Evolutionary conservation across 2,329 filamentous ascomycete genomes (phyloP), one percentile per base, ranked within the genome.

Genomic region (Mycosphaerella sp.): DNA sequence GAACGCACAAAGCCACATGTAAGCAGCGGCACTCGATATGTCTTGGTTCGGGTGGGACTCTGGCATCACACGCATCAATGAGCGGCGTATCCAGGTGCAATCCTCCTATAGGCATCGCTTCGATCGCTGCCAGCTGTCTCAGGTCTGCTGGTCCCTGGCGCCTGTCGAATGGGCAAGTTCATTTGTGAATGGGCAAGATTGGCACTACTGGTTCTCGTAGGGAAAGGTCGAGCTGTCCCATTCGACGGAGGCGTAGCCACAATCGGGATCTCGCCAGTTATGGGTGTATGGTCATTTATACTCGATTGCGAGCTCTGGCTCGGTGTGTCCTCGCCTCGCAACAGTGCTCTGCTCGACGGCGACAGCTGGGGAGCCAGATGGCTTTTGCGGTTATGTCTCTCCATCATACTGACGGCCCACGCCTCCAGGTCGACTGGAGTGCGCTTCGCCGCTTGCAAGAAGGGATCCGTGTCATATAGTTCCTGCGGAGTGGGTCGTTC

Each of bases 321-420:
- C 21, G 64, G 61, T 23, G 59, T 64, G 14, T 68, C 64, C 21
- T 68, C 65, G 34, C 66, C 76, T 55, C 85, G 82, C 45, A 90
- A 79, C 34, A 92, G 79, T 9, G 89, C 86, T 67, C 88, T 84
- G 1, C 87, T 89, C 7, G 87, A 82, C 1, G 90, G 89, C 9
- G 86, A 88, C 41, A 87, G 77, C 65, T 87, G 85, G 34, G 90
- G 89, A 12, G 85, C 87, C 38, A 96, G 80, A 69, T 96, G 92
- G 29, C 91, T 95, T 72, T 95, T 95, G 69, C 93, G 88, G 72
- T 96, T 95, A 72, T 96, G 88, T 64, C 86, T 84, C 69, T 96
- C 91, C 82, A 97, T 92, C 78, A 97, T 82, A 65, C 88, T 85
- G 46, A 95, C 83, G 21, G 93, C 92, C 93, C 93, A 98, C 59